Base-by-base conservation (phyloP, 495 filamentous ascomycete genomes). In the Penicillium paradoxum region DNA sequence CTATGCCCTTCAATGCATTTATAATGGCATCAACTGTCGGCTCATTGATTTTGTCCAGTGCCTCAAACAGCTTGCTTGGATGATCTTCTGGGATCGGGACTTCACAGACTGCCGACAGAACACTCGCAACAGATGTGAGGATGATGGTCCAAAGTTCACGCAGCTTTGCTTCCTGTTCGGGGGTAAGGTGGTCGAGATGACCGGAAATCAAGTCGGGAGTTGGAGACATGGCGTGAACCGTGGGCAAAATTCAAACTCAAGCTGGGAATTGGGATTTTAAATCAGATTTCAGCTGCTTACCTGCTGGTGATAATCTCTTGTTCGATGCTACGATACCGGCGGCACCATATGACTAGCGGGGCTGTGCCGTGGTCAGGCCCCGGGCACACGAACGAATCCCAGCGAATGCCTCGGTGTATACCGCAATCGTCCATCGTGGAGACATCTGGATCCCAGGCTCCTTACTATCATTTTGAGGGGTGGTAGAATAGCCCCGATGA, bases 101-200 rank as follows among this genome's bases (percentile, higher is more conserved):
- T 1, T 59, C 59, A 15, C 60, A 63, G 0, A 59, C 53, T 9
- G 57, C 42, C 0, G 59, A 59, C 2, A 63, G 17, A 0, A 63
- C 53, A 18, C 53, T 56, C 0, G 57, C 50, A 13, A 51, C 48
- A 17, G 56, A 54, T 19, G 49, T 51, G 4, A 63, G 54, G 3
- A 63, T 33, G n/a, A 62, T 51, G 13, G 49, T 50, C 59, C 59
- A 62, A 13, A 62, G 47, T 27, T 62, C 59, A 9, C 45, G 57
- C 24, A 62, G 24, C 18, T 59, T 62, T 10, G 30, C 42, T 10
- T 62, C 56, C 29, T 62, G 56, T 8, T 30, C 34, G 22, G 49
- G 49, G 6, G 56, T 59, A 4, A 62, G 59, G 45, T 62, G 49
- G 29, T 42, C 19, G 29, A 62, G 49, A 25, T 62, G 52, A 24